These are phyloP conservation scores for Phragmites australis DNA, from an alignment of 176 grass and related monocot species.

Conservation along the genomic window DNA sequence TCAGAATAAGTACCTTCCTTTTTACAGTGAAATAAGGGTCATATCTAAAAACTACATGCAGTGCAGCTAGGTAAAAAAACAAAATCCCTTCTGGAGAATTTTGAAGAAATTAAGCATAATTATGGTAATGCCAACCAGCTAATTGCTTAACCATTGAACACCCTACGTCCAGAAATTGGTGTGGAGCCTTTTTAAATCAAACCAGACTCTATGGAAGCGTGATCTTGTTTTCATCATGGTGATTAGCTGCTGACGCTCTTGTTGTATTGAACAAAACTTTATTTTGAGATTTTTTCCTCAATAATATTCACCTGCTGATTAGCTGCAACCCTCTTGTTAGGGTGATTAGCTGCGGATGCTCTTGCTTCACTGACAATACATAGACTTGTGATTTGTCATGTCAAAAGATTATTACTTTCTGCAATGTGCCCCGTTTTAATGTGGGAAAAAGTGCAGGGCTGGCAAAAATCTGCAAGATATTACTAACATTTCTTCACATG, in stretches of 20 bases:
- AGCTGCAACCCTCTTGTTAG: background rate
- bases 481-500: background rate
- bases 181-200: background rate
- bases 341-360: background rate
- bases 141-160: background rate
- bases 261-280: background rate
- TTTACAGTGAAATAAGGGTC: background rate
- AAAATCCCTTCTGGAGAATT: background rate
- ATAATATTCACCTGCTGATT: background rate
- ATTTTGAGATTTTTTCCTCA: background rate
- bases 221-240: background rate
- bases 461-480: background rate
- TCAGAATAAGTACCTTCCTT: background rate
- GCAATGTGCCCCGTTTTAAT: background rate
- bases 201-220: too few species aligned
- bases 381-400: background rate
- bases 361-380: background rate
- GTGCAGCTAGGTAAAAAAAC: background rate
- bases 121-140: background rate
- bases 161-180: background rate
- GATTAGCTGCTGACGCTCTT: background rate
- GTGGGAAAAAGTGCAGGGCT: background rate
- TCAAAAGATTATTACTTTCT: background rate
- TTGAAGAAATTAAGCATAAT: background rate
- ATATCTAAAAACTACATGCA: background rate